Percentiles rank a stretch among this genome's conserved stretches.
These are phyloP conservation scores for Nemophila menziesii DNA, from an alignment of 257 asterid species.

Conservation along the genomic window DNA sequence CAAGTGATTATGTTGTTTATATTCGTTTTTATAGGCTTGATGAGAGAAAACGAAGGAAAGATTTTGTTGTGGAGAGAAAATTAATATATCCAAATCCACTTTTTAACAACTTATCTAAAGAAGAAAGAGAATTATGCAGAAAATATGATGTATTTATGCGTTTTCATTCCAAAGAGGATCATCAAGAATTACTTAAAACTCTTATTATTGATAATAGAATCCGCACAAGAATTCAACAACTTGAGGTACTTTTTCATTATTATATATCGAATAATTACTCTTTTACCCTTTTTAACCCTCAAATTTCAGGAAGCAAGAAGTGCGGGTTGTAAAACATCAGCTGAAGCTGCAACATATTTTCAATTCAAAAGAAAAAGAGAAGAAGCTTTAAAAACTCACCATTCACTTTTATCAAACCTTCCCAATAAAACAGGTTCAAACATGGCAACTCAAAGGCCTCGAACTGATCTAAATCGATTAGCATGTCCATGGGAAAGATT, in stretches of 20 bases:
- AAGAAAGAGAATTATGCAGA: conserved; percentile 53
- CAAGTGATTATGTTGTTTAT: not conserved
- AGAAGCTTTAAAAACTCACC: conserved; percentile 32
- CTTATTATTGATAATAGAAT: conserved; percentile 43
- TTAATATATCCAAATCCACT: conserved; percentile 50
- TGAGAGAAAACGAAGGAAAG: conserved; percentile 78
- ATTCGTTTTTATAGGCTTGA: conserved; percentile 48
- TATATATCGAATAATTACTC: not conserved
- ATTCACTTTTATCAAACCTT: conserved; percentile 35
- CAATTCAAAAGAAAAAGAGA: conserved; percentile 47
- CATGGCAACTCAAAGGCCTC: conserved; percentile 29
- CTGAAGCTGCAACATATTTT: conserved; percentile 57
- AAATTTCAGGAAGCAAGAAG: conserved; percentile 64
- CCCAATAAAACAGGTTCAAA: conserved; percentile 35
- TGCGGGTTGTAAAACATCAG: conserved; percentile 58
- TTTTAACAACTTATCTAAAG: conserved; percentile 39
- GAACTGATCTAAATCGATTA: conserved; percentile 24
- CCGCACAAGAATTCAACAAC: conserved; percentile 53
- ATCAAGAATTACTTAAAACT: conserved; percentile 48
- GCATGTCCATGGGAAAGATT: conserved; percentile 34
- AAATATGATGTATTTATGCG: conserved; percentile 65
- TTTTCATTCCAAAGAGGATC: conserved; percentile 63
- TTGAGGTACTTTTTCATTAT: conserved; percentile 33
- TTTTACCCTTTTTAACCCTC: not conserved
- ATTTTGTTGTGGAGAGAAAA: conserved; percentile 62